Evolutionary conservation across 306 rosid genomes (phyloP), one percentile per base, ranked within the genome.

Genomic region (Leucaena leucocephala): DNA sequence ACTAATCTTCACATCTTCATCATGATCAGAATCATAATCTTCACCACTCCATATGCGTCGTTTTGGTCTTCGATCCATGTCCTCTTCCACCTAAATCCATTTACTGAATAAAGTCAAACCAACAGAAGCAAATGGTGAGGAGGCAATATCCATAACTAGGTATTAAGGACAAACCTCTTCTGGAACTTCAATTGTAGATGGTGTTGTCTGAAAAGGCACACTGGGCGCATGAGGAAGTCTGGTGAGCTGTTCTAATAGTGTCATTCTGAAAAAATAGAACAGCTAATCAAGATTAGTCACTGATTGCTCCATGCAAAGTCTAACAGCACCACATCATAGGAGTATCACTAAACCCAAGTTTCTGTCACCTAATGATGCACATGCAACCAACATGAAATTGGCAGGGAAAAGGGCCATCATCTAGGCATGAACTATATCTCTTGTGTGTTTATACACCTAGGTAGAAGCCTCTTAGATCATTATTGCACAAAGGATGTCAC

Each of bases 31-130:
- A 81, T 94, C 98, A 84, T 84, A 94, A 48, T 85, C 85, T 43
- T 81, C 96, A 4, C 98, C 98, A 48, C 80, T 87, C 98, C 98
- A 94, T 58, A 89, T 90, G 71, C 97, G 93, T 71, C 68, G 90
- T 52, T 89, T 87, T 72, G 96, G 97, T 82, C 97, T 91, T 65
- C 57, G 88, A 22, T 94, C 98, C 80, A 84, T 86, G 76, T 80
- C 85, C 82, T 90, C 96, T 79, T 94, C 97, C 1, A 12, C 90
- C 98, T 90, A 82, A 72, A 87, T 50, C 71, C 85, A 77, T 80
- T 63, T 62, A 83, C 68, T 81, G 12, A 58, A 81, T 33, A 70
- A 76, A 75, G 68, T 85, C 71, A 83, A 80, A 63, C 73, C 72
- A 76, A 68, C 52, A 69, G 77, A 55, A 69, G 39, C 43, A 61